phyloP scores from a whole-genome alignment of 805 yeast species.

The Wickerhamiella azyma region DNA sequence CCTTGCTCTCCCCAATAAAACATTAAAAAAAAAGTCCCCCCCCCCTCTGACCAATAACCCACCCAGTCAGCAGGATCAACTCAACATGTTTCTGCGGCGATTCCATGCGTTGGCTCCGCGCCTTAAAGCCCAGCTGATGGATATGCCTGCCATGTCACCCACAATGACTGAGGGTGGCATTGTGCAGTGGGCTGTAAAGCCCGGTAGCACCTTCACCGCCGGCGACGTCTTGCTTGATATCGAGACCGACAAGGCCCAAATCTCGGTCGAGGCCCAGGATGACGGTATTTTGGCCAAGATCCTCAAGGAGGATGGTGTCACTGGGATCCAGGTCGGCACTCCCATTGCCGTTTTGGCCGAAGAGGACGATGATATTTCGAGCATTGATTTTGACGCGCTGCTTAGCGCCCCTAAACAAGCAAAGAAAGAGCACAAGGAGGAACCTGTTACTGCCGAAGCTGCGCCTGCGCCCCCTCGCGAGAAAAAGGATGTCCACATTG shows the following conservation, averaged over 20 bases:
- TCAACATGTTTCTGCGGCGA: not conserved
- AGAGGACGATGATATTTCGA: slow-evolving; percentile 63
- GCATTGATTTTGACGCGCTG: slow-evolving; percentile 44
- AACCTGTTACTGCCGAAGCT: slow-evolving; percentile 6
- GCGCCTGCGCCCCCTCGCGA: not conserved
- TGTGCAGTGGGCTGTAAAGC: slow-evolving; percentile 76
- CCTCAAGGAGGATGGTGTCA: slow-evolving; percentile 51
- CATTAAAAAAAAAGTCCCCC: no score
- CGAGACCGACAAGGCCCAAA: slow-evolving; percentile 95
- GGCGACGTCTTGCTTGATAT: slow-evolving; percentile 97
- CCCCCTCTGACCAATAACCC: no score
- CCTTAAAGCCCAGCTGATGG: slow-evolving; percentile 5
- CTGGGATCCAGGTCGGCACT: slow-evolving; percentile 69
- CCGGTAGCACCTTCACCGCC: slow-evolving; percentile 53
- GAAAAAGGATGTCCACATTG: not conserved
- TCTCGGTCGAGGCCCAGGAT: slow-evolving; percentile 93
- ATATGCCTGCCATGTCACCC: slow-evolving; percentile 98
- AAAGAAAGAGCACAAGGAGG: not conserved
- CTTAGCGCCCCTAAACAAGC: slow-evolving; percentile 9
- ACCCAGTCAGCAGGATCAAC: not conserved
- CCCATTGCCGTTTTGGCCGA: slow-evolving; percentile 87
- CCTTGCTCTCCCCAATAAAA: no score
- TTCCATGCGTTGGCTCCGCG: not conserved
- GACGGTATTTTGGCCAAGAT: slow-evolving; percentile 84
- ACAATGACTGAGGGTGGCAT: slow-evolving; percentile 96